phyloP scores from a whole-genome alignment of 257 asterid genomes.

The Plantago major region DNA sequence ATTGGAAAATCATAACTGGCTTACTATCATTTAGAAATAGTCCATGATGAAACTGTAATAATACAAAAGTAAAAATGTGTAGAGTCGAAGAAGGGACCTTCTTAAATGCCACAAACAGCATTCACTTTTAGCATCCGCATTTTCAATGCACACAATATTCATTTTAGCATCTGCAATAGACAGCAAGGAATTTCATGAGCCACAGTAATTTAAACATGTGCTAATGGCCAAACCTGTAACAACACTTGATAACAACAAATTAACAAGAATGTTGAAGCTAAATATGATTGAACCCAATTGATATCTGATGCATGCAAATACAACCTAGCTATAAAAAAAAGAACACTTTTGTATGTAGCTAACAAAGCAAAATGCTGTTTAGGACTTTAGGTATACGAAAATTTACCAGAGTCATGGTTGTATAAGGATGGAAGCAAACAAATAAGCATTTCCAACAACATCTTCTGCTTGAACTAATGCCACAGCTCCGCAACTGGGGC shows the following conservation, averaged over 20 bases:
- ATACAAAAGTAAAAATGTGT: background rate
- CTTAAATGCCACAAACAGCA: constrained; percentile 70
- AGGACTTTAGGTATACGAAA: constrained; percentile 18
- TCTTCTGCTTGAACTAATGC: constrained; percentile 69
- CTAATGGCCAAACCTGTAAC: background rate
- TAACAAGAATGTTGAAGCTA: background rate
- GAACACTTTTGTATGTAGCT: background rate
- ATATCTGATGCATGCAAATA: background rate
- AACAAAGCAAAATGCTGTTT: constrained; percentile 14
- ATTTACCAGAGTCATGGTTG: constrained; percentile 86
- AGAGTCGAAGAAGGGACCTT: constrained; percentile 44
- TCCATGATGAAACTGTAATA: background rate
- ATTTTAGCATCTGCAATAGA: constrained; percentile 69
- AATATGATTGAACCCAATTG: constrained; percentile 4
- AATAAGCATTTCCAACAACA: constrained; percentile 81
- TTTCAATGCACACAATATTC: constrained; percentile 65
- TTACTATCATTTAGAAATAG: too few species aligned
- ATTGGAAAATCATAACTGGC: too few species aligned
- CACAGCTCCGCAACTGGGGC: constrained; percentile 77
- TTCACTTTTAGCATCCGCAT: constrained; percentile 49
- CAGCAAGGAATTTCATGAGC: background rate
- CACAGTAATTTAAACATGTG: background rate
- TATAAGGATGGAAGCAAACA: constrained; percentile 81
- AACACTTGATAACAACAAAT: constrained; percentile 1
- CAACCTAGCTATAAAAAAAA: too few species aligned